Evolutionary conservation across 108 stramenopile species (phyloP).

Genomic region (Pseudonitzschia multiseries): DNA sequence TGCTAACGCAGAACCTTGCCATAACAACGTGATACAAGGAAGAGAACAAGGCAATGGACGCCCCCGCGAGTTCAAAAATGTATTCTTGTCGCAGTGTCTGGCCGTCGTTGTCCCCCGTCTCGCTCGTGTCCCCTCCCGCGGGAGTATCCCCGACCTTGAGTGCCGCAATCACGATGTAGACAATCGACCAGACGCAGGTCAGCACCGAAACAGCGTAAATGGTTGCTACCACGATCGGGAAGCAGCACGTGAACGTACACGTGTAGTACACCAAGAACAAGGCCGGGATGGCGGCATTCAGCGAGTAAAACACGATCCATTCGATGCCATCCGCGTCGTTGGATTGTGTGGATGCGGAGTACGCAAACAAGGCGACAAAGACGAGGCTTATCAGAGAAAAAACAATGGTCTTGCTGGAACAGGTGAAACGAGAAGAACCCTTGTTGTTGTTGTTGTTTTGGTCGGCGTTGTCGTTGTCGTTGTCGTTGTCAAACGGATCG

Average conservation of each 20-base stretch:
- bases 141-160: slow-evolving; percentile 16
- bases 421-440: background rate
- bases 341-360: background rate
- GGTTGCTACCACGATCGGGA: slow-evolving; percentile 27
- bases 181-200: slow-evolving; percentile 32
- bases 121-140: background rate
- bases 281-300: slow-evolving; percentile 23
- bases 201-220: slow-evolving; percentile 21
- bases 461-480: background rate
- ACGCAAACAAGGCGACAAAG: background rate
- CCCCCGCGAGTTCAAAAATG: slow-evolving; percentile 28
- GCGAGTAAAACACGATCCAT: slow-evolving; percentile 1
- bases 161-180: slow-evolving; percentile 21
- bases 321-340: background rate
- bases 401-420: background rate
- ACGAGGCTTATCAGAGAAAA: background rate
- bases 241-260: slow-evolving; percentile 32
- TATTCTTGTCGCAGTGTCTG: slow-evolving; percentile 19
- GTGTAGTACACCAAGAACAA: slow-evolving; percentile 26
- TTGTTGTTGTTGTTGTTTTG: background rate
- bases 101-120: slow-evolving; percentile 1
- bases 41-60: slow-evolving; percentile 14
- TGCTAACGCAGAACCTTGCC: slow-evolving; percentile 17
- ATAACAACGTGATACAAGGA: slow-evolving; percentile 31
- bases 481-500: background rate